Evolutionary conservation across 163 green algal genomes (phyloP).

Genomic region (Prototheca wickerhamii): DNA sequence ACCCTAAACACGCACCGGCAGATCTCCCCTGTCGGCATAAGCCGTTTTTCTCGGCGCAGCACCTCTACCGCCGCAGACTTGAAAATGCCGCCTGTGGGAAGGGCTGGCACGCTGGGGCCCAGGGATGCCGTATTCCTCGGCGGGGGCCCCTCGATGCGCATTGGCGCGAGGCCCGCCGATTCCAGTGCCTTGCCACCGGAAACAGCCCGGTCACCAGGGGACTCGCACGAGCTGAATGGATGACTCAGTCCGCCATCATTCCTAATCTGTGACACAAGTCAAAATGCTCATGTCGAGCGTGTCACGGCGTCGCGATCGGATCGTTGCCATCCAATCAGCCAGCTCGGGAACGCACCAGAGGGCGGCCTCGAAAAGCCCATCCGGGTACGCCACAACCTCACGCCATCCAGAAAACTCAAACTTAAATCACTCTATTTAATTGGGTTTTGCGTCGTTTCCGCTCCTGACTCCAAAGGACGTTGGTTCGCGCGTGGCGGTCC

Average conservation of each 20-base stretch:
- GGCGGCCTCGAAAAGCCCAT: no score
- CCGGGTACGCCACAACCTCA: no score
- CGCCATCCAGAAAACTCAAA: background rate
- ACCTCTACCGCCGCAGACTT: slow-evolving; percentile 51
- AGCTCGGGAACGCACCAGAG: no score
- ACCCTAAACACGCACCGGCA: slow-evolving; percentile 1
- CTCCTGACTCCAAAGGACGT: background rate
- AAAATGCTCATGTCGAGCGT: no score
- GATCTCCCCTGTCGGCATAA: slow-evolving; percentile 62
- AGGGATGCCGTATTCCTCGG: background rate
- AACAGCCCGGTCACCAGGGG: no score
- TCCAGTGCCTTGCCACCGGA: background rate
- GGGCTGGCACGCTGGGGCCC: background rate
- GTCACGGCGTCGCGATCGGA: no score
- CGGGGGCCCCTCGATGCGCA: background rate
- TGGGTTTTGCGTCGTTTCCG: background rate
- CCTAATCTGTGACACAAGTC: no score
- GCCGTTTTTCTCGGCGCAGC: slow-evolving; percentile 31
- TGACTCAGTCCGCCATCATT: no score
- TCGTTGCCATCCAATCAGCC: no score
- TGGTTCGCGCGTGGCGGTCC: background rate
- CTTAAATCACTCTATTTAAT: background rate
- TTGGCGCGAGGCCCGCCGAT: background rate
- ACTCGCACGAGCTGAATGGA: no score
- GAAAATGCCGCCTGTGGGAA: slow-evolving; percentile 43